Base-by-base conservation (phyloP, 1,139 yeast genomes). In the Hansenula anomala region DNA sequence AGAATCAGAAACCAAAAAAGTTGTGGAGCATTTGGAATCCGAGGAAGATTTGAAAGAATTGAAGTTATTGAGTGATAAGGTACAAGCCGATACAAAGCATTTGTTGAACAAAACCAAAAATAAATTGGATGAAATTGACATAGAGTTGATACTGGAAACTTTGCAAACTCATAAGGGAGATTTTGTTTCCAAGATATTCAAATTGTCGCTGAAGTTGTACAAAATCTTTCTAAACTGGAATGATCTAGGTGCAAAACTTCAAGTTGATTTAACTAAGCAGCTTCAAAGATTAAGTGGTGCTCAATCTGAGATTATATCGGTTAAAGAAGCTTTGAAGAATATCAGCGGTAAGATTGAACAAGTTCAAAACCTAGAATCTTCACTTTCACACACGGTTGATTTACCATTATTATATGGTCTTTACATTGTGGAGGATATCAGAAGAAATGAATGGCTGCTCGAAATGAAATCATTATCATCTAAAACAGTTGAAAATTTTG, bases 371-470 rank as follows among this genome's bases (percentile, higher is more conserved):
- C 39, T 63, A 58, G 71, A 74, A 58, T 52, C 63, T 27, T 40
- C 56, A 39, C 63, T 75, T 12, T 73, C 75, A 15, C 64, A 64
- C 29, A 80, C 87, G 2, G 71, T 80, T 15, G 96, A 88, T 55
- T 58, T 89, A 37, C 97, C 97, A 0, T 63, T 87, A 30, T 62
- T 88, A 2, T 87, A 86, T 56, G 97, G 97, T 1, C 73, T 85
- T 23, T 71, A 80, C 56, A 56, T 87, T 19, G 73, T 89, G 32
- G 96, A 90, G 52, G 69, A 68, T 36, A 61, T 84, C 40, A 71
- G 95, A 38, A 80, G 92, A 45, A 64, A 66, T 32, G 79, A 78
- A 46, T 87, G 95, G 94, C 64, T 71, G 20, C 71, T 71, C 36
- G 74, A 74, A 36, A 60, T 83, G 31, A 70, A 71, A 40, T 71